Evolutionary conservation across 768 basidiomycete genomes (phyloP), one percentile per base, ranked within the genome.

Genomic region (Rhodosporidiobolus sp.): DNA sequence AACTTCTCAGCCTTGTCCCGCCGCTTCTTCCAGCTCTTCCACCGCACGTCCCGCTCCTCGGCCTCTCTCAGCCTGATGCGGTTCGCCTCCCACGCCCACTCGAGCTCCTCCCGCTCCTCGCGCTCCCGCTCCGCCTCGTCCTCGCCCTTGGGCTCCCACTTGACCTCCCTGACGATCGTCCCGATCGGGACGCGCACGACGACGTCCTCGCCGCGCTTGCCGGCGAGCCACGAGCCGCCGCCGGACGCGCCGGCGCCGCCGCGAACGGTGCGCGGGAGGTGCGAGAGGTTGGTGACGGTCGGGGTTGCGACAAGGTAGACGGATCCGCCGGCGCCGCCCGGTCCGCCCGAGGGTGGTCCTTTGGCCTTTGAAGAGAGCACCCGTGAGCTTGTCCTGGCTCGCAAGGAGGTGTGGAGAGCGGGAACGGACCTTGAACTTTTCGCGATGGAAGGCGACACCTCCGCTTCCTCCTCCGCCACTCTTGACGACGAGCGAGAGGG

Each of bases 401-500:
- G 14, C 20, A n/a, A 34, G 45, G 1, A 19, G 26, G 8, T 20
- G n/a, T 19, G 2, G 35, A 0, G 53, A 43, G 55, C 16, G 92
- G 92, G 72, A n/a, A n/a, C 87, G 86, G 2, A 89, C 86, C 67
- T 87, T 87, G 81, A 86, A 92, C 79, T 92, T 91, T 82, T 95
- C 92, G 68, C 92, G 88, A 78, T 94, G 90, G 77, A 97, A 96
- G 10, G 95, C 94, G 32, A 90, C 91, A 73, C 93, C 91, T 32
- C 95, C 95, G 67, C 92, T 84, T 0, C 95, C 95, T 28, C 94
- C 94, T 77, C 86, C 87, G 24, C 93, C 94, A 90, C 76, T n/a
- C 52, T 50, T 32, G 30, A 76, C 61, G 19, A 60, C 38, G 34
- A 76, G 19, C 2, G 66, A 68, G 34, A 74, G 65, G 7, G 64